phyloP scores from a whole-genome alignment of 208 protist genomes.

The Herpetomonas tarakana region DNA sequence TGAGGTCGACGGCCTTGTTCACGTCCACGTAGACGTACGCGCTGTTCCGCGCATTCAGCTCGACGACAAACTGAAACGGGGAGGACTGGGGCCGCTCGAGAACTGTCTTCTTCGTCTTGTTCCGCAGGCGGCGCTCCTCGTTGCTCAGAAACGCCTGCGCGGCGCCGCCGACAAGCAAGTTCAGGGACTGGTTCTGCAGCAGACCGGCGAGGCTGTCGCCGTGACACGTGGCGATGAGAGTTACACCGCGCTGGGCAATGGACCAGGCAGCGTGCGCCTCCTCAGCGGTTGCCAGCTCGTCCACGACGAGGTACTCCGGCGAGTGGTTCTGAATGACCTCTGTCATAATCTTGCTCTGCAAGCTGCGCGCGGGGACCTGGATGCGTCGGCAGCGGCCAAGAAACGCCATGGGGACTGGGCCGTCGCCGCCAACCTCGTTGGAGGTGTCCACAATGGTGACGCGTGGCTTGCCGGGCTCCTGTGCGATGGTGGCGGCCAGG shows the following conservation, averaged over 20 bases:
- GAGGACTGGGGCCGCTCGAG: conserved; percentile 72
- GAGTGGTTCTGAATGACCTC: conserved; percentile 95
- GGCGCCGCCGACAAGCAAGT: conserved; percentile 85
- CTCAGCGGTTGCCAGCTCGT: conserved; percentile 82
- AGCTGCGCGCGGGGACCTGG: conserved; percentile 63
- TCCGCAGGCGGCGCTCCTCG: conserved; percentile 68
- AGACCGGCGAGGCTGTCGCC: conserved; percentile 73
- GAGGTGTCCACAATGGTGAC: conserved; percentile 94
- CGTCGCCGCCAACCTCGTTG: conserved; percentile 94
- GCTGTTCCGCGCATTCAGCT: conserved; percentile 51
- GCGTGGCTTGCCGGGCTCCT: conserved; percentile 35
- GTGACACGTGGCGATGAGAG: conserved; percentile 89
- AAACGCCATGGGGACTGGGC: conserved; percentile 77
- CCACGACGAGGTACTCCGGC: conserved; percentile 91
- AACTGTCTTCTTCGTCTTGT: conserved; percentile 84
- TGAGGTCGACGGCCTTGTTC: conserved; percentile 76
- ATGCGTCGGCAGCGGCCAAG: conserved; percentile 88
- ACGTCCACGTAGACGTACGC: conserved; percentile 80
- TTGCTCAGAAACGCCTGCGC: conserved; percentile 89
- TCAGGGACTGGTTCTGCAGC: conserved; percentile 86
- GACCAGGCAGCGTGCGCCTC: conserved; percentile 86
- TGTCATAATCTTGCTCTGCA: conserved; percentile 78
- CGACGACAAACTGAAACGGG: conserved; percentile 80
- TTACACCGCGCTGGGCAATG: conserved; percentile 84
- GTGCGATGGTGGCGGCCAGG: conserved; percentile 64